Base-by-base conservation (phyloP, 176 grass and related monocot species). In the Otatea glauca region DNA sequence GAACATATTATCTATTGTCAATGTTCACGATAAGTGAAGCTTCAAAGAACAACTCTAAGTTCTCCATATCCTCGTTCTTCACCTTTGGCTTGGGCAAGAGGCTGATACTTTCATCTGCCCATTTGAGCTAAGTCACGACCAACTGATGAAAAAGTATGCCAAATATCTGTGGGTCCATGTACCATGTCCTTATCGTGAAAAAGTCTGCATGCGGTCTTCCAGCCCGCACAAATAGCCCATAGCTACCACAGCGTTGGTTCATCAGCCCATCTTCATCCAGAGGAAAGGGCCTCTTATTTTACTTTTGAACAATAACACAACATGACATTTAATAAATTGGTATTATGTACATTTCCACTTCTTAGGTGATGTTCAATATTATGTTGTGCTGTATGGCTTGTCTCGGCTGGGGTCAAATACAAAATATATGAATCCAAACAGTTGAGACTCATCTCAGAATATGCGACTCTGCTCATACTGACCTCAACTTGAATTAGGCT, bases 11-110 rank as follows among this genome's bases (percentile, higher is more conserved):
- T 84, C 9, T 43, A 21, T 72, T 56, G 66, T 4, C 12, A 27
- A 55, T 72, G 16, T 59, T 68, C 12, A 29, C 54, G 25, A 27
- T 59, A 74, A 58, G 45, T 74, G 45, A 79, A 85, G 29, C 12
- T 43, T 85, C 1, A 53, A 79, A 48, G 1, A 61, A 80, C n/a
- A 74, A 80, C 25, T 18, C 4, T 48, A 68, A 68, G 29, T 20
- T 21, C 15, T 72, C 32, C 20, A 23, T 78, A 11, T 41, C 9
- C 5, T 29, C 29, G 29, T 29, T 29, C 29, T 1, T 16, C 38
- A 11, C 42, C 4, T 70, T 85, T 37, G 53, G 38, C 16, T 69
- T 79, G 74, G 29, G 39, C 60, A 6, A 68, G 9, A 27, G 16
- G 9, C 14, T 72, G 24, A 43, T 77, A 51, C 12, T 43, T 76